These are phyloP conservation scores for Medicago truncatula DNA, from an alignment of 306 rosid genomes.

Conservation along the genomic window MtrunA17r5.0-ANR NC_053045.1:34487001-34487500, in stretches of 20 bases:
- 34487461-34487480: too few relatives aligned
- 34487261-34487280: neutral
- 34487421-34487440: too few relatives aligned
- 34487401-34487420: neutral
- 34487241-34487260: neutral
- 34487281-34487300: slow-evolving; percentile 4
- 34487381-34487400: neutral
- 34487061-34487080: neutral
- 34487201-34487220: slow-evolving; percentile 5
- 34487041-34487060: neutral
- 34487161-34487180: neutral
- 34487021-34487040: neutral
- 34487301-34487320: neutral
- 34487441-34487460: too few relatives aligned
- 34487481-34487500: too few relatives aligned
- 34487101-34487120: neutral
- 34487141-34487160: neutral
- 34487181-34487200: neutral
- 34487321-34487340: neutral
- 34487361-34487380: neutral
- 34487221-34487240: neutral
- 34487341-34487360: neutral
- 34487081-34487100: neutral
- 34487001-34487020: neutral
- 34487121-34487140: neutral